Evolutionary conservation across 2,329 filamentous ascomycete genomes (phyloP), one percentile per base, ranked within the genome.

Genomic region (Knoxdaviesia capensis): DNA sequence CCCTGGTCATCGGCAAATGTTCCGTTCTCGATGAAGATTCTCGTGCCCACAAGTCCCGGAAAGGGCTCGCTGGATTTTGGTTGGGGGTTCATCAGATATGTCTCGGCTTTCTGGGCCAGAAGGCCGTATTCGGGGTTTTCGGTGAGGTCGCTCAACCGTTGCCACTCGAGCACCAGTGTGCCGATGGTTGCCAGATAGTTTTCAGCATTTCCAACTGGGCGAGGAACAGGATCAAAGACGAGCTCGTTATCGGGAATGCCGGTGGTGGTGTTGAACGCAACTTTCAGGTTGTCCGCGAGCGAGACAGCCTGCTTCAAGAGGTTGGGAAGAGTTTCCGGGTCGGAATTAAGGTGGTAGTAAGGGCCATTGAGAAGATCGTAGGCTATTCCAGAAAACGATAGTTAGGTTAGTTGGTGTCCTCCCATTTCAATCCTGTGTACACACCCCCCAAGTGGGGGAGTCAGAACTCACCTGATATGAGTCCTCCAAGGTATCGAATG

Each of bases 81-180:
- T 36, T 69, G 57, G 0, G 84, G 82, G 31, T 69, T 57, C 8
- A 92, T 59, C 10, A 93, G 69, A 51, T 84, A 79, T 0, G 65
- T 64, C 57, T 92, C 72, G 9, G 68, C 83, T 46, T 66, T 74
- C 47, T 83, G 73, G 5, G 71, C 68, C 3, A 92, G 62, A 6
- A 68, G 48, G 3, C 66, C 78, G 52, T 90, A 93, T 29, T 69
- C 68, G 0, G 56, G 46, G 52, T 87, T 66, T 1, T 76, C 77
- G 0, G 77, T 80, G 41, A 92, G 57, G 54, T 92, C 84, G 34
- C 79, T 79, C 5, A 93, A 67, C 6, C 71, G 80, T 3, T 78
- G 82, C 83, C 84, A 93, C 60, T 94, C 86, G 1, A 93, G 66
- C 1, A 88, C 74, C 32, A 93, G 61, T 1, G 81, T 84, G 29